Evolutionary conservation across 2,329 filamentous ascomycete species (phyloP).

Genomic region (Alternaria solani): DNA sequence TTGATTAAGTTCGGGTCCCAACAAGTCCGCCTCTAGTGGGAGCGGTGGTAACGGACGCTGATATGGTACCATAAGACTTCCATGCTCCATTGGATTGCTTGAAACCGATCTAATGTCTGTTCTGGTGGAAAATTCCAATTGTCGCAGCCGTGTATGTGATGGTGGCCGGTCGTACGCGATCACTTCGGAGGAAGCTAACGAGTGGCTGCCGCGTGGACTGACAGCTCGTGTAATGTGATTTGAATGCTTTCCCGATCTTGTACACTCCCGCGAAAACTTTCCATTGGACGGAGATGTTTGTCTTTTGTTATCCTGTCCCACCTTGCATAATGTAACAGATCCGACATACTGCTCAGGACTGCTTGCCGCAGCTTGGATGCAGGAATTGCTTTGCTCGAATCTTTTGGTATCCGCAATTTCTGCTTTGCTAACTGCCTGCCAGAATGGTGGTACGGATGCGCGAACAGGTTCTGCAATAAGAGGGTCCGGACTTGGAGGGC

Average conservation of each 20-base stretch:
- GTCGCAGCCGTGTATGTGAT: slow-evolving; percentile 29
- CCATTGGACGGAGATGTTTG: slow-evolving; percentile 3
- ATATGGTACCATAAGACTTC: not conserved
- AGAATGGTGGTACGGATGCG: not conserved
- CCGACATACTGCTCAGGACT: not conserved
- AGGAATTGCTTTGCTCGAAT: not conserved
- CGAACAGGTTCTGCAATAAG: slow-evolving; percentile 16
- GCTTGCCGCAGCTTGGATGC: not conserved
- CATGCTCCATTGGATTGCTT: slow-evolving; percentile 4
- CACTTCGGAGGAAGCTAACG: slow-evolving; percentile 5
- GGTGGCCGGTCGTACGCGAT: slow-evolving; percentile 22
- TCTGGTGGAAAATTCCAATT: not conserved
- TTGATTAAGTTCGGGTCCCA: slow-evolving; percentile 1
- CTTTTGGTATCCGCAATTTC: not conserved
- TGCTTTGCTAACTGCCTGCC: not conserved
- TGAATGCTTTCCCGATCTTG: slow-evolving; percentile 7
- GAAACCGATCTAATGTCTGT: not conserved
- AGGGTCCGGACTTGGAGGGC: slow-evolving; percentile 23
- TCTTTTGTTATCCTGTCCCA: slow-evolving; percentile 9
- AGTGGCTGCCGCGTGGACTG: slow-evolving; percentile 24
- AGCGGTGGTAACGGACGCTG: slow-evolving; percentile 23
- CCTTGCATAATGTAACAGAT: not conserved
- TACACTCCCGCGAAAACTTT: not conserved
- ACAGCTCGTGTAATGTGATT: slow-evolving; percentile 25
- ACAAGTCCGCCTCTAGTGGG: slow-evolving; percentile 13